Base-by-base conservation (phyloP, 306 rosid genomes). In the Dryas octopetala region DNA sequence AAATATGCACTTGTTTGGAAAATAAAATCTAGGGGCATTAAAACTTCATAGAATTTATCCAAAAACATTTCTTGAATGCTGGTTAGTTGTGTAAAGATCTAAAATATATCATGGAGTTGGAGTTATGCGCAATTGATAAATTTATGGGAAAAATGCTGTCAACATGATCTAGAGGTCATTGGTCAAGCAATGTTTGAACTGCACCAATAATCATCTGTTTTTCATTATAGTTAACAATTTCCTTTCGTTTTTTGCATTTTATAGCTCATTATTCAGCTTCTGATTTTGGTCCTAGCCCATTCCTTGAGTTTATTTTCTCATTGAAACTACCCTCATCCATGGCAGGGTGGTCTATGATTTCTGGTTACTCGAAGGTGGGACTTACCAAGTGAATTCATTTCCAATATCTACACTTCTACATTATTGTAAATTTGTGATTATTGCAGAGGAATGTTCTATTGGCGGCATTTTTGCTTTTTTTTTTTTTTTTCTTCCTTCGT, bases 341-440 rank as follows among this genome's bases (percentile, higher is more conserved):
- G 50, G 54, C 66, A 19, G 66, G 52, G 26, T 4, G 44, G 44
- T 7, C 52, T 43, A 55, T 51, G 28, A 48, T 19, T 26, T 19
- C 15, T 8, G 76, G 66, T 58, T 43, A 9, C 23, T 57, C 7
- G 1, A 44, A 44, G 54, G 41, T 11, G 49, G 49, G 45, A 60
- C 45, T 11, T 32, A 60, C 9, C n/a, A 1, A 60, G 44, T 28
- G 45, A 60, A 60, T 60, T 26, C 44, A 60, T 60, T 12, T 51
- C 48, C 74, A 3, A 38, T 53, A 13, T 2, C 5, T 19, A 70
- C 17, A 32, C 38, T 32, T 40, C 63, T 6, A 70, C 62, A 44
- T 15, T 15, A 45, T 4, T 57, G 55, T 71, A 57, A 17, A 71
- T 45, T 57, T 71, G 66, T 71, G 76, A 71, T 57, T 58, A 71